phyloP scores from a whole-genome alignment of 345 rosid species.

The Arabis hirsuta region DNA sequence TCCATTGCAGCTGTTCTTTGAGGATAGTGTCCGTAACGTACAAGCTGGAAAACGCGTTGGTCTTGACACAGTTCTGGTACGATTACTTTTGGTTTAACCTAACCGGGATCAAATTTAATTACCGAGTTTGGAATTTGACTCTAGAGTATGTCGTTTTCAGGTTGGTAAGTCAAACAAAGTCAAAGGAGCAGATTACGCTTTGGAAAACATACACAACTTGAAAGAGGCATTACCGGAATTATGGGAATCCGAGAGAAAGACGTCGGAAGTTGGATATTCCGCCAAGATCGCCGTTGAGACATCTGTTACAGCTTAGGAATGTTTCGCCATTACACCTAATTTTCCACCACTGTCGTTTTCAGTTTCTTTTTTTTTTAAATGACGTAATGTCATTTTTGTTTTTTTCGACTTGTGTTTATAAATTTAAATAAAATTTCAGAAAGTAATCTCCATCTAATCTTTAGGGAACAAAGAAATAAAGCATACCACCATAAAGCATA shows the following conservation, averaged over 20 bases:
- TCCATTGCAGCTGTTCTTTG: constrained; percentile 72
- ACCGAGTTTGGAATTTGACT: background rate
- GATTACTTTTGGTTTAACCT: constrained; percentile 3
- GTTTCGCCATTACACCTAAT: constrained; percentile 30
- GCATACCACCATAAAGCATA: too few relatives aligned
- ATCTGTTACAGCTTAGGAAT: constrained; percentile 69
- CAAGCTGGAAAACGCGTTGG: constrained; percentile 86
- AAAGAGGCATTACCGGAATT: constrained; percentile 81
- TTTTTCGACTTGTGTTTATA: constrained; percentile 28
- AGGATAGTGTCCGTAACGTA: constrained; percentile 85
- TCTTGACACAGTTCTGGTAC: constrained; percentile 81
- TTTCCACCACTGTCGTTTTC: constrained; percentile 36
- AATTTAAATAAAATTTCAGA: constrained; percentile 23
- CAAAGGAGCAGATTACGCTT: constrained; percentile 82
- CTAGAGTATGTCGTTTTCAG: constrained; percentile 43
- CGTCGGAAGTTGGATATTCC: constrained; percentile 55
- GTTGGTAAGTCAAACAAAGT: constrained; percentile 72
- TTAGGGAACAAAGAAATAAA: too few relatives aligned
- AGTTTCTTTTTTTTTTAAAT: constrained; percentile 32
- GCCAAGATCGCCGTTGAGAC: constrained; percentile 66
- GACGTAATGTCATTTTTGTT: constrained; percentile 42
- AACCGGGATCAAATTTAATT: constrained; percentile 14
- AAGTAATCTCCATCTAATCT: constrained; percentile 14
- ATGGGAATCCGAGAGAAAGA: constrained; percentile 56
- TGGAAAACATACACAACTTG: constrained; percentile 85